Base-by-base conservation (phyloP, 129 eudicot genomes). In the Pseudognaphalium luteoalbum region DNA sequence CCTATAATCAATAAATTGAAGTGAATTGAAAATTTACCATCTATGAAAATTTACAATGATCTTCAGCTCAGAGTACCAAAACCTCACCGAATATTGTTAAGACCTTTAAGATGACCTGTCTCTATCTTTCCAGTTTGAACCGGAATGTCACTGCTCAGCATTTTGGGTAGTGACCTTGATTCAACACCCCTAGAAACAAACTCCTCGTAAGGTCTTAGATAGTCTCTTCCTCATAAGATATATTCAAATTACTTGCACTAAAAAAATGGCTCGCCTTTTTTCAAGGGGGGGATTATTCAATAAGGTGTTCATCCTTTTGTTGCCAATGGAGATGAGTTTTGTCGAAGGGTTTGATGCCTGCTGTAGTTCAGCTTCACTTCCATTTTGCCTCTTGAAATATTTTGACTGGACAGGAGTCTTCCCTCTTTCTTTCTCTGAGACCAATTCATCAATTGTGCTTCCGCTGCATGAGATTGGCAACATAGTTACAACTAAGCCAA, bases 31-130 rank as follows among this genome's bases (percentile, higher is more conserved):
- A 4, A 52, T 56, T 6, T 60, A 33, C 10, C 12, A 47, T 52
- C 35, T 12, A 44, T 19, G 60, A 10, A 35, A 47, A 15, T 56
- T 4, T 54, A 66, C 8, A 16, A 80, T 5, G 21, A 73, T 61
- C 39, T 67, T n/a, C 20, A n/a, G 64, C 60, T 76, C 62, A 30
- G 25, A 21, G 33, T 52, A 60, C 30, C 66, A 70, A 73, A 41
- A 50, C 52, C 94, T 84, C 74, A 86, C 95, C 89, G 67, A 42
- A 34, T 77, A 67, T 30, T 78, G 64, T 61, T 76, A 52, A 42
- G 66, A 73, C 67, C 76, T 47, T 74, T 78, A 66, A 59, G 68
- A 82, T 59, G 83, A 42, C 54, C 50, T 20, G 75, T 77, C 63
- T 80, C 87, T 39, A 33, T 76, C 51, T 63, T 83, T 78, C 73